These are phyloP conservation scores for Petrea volubilis DNA, from an alignment of 257 asterid genomes.

Conservation along the genomic window DNA sequence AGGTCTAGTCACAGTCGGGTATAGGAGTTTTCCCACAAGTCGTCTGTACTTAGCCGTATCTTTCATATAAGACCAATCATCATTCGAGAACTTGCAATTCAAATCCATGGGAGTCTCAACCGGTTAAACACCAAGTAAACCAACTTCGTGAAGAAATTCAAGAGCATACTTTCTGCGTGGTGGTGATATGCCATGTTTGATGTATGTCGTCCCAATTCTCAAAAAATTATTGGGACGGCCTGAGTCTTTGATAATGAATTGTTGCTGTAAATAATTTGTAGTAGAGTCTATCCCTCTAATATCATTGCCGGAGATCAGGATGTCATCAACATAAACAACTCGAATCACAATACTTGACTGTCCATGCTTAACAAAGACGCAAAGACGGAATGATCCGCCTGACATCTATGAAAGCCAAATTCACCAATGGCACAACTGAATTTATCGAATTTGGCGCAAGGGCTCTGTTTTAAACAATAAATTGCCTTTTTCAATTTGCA, in stretches of 20 bases:
- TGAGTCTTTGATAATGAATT: not conserved
- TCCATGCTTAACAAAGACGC: too few species aligned
- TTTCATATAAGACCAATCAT: not conserved
- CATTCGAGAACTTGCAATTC: not conserved
- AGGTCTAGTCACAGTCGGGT: not conserved
- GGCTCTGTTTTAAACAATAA: not conserved
- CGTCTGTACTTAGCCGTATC: not conserved
- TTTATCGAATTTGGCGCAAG: not conserved
- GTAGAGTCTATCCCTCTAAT: not conserved
- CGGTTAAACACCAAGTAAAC: not conserved
- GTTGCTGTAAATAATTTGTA: not conserved
- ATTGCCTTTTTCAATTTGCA: not conserved
- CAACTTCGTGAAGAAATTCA: not conserved
- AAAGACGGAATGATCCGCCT: not conserved
- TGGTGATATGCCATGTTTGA: not conserved
- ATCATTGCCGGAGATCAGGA: too few species aligned
- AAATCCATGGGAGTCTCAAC: not conserved
- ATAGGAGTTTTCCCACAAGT: not conserved
- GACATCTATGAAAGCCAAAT: not conserved
- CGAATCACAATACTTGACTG: not conserved
- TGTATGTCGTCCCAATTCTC: not conserved
- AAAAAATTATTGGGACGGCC: not conserved
- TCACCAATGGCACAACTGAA: not conserved
- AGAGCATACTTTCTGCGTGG: not conserved
- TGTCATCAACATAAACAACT: not conserved